Evolutionary conservation across 2,329 filamentous ascomycete species (phyloP), one percentile per base, ranked within the genome.

Genomic region (Claviceps pazoutovae): DNA sequence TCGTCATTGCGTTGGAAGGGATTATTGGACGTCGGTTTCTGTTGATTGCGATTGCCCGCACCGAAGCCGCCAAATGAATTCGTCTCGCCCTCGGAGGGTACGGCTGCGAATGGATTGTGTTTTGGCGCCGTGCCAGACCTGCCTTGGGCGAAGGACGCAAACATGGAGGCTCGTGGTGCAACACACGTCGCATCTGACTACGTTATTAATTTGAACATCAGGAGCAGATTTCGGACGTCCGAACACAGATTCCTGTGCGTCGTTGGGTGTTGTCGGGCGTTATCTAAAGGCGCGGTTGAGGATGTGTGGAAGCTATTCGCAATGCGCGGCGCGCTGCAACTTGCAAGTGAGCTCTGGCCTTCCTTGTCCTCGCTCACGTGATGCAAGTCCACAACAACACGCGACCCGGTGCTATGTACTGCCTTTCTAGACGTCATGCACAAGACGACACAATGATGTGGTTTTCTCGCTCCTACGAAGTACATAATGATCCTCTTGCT

Each of bases 101-200:
- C 44, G 17, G 51, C 38, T 30, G 65, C 66, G 60, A 69, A 69
- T 19, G 65, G 66, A 55, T 67, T 69, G 54, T 59, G 58, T 52
- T 60, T 62, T 53, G 64, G 59, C 60, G 66, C 61, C 56, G 62
- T 59, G 57, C 59, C 62, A 57, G 61, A 59, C 63, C 65, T 63
- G 59, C 64, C 60, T 58, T 65, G 63, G 57, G 62, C 60, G 54
- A 68, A 63, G 51, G 64, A 56, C 53, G 67, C 65, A 62, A 66
- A 65, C 67, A 70, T 70, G 59, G 63, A 61, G 59, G 56, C 9
- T 59, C 66, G 67, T 64, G 66, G 66, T 66, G 67, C 68, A 68
- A 68, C 66, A 54, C 55, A 56, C 58, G 66, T 68, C 65, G 66
- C 68, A 65, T 60, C 64, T 66, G 68, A 61, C 65, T 59, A 58